Percentiles rank a stretch among this genome's conserved stretches.
phyloP scores from a whole-genome alignment of 1,284 basidiomycete genomes.

The Coriolopsis trogii region DNA sequence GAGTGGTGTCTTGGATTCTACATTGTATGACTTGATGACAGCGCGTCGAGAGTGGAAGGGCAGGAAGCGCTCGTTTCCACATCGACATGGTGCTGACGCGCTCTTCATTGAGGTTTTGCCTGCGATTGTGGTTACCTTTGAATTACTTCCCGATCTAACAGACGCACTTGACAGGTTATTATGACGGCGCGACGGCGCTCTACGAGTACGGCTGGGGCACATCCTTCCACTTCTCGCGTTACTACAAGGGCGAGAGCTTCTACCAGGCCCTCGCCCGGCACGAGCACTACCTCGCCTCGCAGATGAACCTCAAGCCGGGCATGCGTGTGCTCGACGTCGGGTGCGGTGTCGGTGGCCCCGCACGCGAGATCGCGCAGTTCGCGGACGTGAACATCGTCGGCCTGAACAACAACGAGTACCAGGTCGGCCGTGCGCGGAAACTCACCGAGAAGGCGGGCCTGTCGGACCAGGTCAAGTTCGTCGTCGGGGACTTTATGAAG shows the following conservation, averaged over 20 bases:
- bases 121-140: not conserved
- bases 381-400: slow-evolving; percentile 87
- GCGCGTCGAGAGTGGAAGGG: too few species aligned
- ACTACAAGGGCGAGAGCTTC: slow-evolving; percentile 96
- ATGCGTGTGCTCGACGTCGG: slow-evolving; percentile 99
- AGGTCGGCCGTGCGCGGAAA: slow-evolving; percentile 82
- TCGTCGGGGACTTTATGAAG: slow-evolving; percentile 97
- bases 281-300: slow-evolving; percentile 94
- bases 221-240: slow-evolving; percentile 98
- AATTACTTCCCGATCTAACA: not conserved
- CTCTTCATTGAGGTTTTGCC: too few species aligned
- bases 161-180: slow-evolving; percentile 71
- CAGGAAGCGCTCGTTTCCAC: too few species aligned
- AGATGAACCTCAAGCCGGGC: slow-evolving; percentile 82
- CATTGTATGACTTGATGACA: too few species aligned
- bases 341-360: slow-evolving; percentile 97
- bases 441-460: slow-evolving; percentile 86
- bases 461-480: slow-evolving; percentile 78
- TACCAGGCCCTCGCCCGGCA: slow-evolving; percentile 86
- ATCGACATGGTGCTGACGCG: too few species aligned
- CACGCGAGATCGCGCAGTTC: slow-evolving; percentile 93
- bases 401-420: slow-evolving; percentile 97
- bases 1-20: too few species aligned
- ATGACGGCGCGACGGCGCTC: slow-evolving; percentile 94
- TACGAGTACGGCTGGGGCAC: slow-evolving; percentile 97